Percentiles rank a stretch among this genome's conserved stretches.
These are phyloP conservation scores for Ananas comosus DNA, from an alignment of 176 grass and related monocot species.

Conservation along the genomic window DNA sequence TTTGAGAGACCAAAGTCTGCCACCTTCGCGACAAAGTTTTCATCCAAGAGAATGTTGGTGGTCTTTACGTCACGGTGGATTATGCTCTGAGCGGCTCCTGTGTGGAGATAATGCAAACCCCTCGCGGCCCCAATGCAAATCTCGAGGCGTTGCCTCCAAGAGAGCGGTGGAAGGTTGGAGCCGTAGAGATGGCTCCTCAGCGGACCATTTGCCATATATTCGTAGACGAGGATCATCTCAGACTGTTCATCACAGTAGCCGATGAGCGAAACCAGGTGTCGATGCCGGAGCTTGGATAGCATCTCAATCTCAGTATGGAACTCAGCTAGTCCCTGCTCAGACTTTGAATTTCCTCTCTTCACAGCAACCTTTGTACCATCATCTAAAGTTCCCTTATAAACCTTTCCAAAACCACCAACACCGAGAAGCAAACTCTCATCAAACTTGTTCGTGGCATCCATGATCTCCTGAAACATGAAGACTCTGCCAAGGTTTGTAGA, in stretches of 20 bases:
- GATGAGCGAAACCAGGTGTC: conserved; percentile 83
- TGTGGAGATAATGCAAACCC: conserved; percentile 97
- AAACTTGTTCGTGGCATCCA: conserved; percentile 68
- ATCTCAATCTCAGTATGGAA: conserved; percentile 90
- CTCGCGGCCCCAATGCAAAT: conserved; percentile 95
- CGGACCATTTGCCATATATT: conserved; percentile 95
- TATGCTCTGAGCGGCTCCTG: conserved; percentile 72
- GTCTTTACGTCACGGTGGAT: conserved; percentile 97
- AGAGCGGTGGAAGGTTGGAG: conserved; percentile 48
- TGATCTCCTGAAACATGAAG: conserved; percentile 67
- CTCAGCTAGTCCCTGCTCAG: conserved; percentile 77
- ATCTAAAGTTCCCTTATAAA: conserved; percentile 79
- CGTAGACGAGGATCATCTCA: conserved; percentile 95
- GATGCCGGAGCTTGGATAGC: conserved; percentile 79
- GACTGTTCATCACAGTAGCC: conserved; percentile 79
- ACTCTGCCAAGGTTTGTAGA: conserved; percentile 59
- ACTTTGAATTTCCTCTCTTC: conserved; percentile 83
- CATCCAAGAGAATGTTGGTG: conserved; percentile 89
- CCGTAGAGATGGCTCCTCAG: conserved; percentile 83
- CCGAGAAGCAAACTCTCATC: conserved; percentile 80
- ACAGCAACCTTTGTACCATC: conserved; percentile 67
- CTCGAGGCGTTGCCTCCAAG: conserved; percentile 73
- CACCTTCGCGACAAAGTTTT: conserved; percentile 83
- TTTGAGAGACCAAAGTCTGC: conserved; percentile 95
- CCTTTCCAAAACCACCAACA: conserved; percentile 84